Conservation (phyloP, 306 rosid genomes). For the Mimosa pudica region DNA sequence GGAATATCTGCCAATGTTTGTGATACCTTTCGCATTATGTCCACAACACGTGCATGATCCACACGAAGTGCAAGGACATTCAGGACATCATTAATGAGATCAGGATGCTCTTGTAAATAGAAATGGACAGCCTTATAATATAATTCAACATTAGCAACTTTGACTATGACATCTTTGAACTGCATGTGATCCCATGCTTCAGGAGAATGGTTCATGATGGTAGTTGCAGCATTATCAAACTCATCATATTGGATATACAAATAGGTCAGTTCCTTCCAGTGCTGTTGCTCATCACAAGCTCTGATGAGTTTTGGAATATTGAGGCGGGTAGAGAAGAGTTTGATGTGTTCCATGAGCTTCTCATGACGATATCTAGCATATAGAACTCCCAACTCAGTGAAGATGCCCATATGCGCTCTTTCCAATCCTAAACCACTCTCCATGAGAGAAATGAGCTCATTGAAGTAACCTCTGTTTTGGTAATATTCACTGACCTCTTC, state of each 20-base stretch:
- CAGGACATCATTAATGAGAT: slow-evolving; percentile 95
- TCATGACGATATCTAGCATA: slow-evolving; percentile 98
- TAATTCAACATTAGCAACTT: slow-evolving; percentile 95
- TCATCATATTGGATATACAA: slow-evolving; percentile 97
- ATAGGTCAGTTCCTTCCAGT: slow-evolving; percentile 94
- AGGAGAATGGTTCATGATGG: slow-evolving; percentile 99
- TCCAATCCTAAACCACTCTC: slow-evolving; percentile 99
- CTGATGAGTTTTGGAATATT: slow-evolving; percentile 97
- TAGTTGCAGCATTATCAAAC: slow-evolving; percentile 98
- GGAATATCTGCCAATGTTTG: not conserved
- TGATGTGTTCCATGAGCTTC: slow-evolving; percentile 99
- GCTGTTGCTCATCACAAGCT: slow-evolving; percentile 98
- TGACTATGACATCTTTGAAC: slow-evolving; percentile 89
- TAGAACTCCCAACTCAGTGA: slow-evolving; percentile 94
- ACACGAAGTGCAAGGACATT: slow-evolving; percentile 98
- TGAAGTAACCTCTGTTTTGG: slow-evolving; percentile 98
- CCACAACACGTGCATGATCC: slow-evolving; percentile 97
- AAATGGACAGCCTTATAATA: slow-evolving; percentile 98
- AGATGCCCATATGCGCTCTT: slow-evolving; percentile 99
- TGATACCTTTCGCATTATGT: slow-evolving; percentile 93
- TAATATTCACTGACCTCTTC: slow-evolving; percentile 99
- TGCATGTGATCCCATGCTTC: slow-evolving; percentile 99
- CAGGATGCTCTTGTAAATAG: slow-evolving; percentile 99
- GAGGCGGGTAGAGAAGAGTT: slow-evolving; percentile 91
- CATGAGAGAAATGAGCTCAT: slow-evolving; percentile 95